phyloP scores from a whole-genome alignment of 345 rosid genomes.

The Moricandia moricandioides region DNA sequence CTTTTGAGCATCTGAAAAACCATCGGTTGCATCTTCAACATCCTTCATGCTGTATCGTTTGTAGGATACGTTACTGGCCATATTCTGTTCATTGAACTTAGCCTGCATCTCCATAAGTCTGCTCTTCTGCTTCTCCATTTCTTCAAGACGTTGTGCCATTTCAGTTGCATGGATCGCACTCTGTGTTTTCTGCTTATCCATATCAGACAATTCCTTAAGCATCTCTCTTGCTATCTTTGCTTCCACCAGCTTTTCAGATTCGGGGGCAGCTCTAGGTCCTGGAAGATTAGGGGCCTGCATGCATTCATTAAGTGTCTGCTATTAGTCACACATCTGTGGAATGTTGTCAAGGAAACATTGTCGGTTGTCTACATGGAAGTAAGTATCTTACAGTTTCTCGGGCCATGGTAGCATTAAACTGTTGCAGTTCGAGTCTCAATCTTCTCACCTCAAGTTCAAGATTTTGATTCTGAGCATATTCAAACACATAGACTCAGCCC shows the following conservation, averaged over 20 bases:
- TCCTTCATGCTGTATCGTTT: conserved; percentile 58
- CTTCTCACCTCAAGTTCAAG: conserved; percentile 56
- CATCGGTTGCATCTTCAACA: conserved; percentile 60
- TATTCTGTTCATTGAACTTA: conserved; percentile 38
- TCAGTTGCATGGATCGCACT: conserved; percentile 43
- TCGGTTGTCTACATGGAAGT: conserved; percentile 9
- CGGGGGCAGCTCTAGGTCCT: background rate
- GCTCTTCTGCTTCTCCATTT: conserved; percentile 49
- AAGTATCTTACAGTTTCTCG: conserved; percentile 46
- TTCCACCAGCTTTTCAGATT: conserved; percentile 38
- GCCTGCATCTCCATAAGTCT: conserved; percentile 46
- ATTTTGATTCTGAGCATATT: conserved; percentile 35
- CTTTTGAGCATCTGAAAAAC: conserved; percentile 51
- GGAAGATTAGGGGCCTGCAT: conserved; percentile 45
- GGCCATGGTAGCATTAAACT: conserved; percentile 45
- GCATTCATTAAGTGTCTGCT: conserved; percentile 13
- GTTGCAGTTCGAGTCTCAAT: conserved; percentile 58
- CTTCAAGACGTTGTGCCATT: conserved; percentile 41
- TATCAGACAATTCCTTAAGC: conserved; percentile 43
- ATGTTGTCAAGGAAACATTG: background rate
- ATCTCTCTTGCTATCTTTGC: conserved; percentile 40
- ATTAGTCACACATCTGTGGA: conserved; percentile 16
- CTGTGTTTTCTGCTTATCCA: conserved; percentile 45
- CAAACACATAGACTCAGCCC: conserved; percentile 4
- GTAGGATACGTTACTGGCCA: conserved; percentile 29